phyloP scores from a whole-genome alignment of 2,329 filamentous ascomycete genomes.

The Corynespora cassiicola region DNA sequence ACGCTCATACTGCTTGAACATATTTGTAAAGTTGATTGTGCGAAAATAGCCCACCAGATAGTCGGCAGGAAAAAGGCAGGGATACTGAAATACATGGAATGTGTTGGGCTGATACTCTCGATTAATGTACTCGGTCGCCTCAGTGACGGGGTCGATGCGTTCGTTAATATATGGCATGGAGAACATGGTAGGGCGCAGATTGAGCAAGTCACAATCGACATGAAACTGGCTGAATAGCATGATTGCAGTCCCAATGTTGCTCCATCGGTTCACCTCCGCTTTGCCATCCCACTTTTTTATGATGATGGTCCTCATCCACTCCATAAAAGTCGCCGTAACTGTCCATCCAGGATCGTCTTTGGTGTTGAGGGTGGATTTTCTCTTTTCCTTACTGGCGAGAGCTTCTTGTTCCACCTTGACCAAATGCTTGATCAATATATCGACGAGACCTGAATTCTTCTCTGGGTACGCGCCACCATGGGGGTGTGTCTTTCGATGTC shows the following conservation, averaged over 20 bases:
- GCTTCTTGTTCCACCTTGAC: conserved; percentile 27
- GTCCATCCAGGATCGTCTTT: conserved; percentile 43
- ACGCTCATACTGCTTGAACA: conserved; percentile 78
- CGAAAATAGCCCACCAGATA: conserved; percentile 84
- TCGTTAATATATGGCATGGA: conserved; percentile 78
- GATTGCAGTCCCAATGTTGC: conserved; percentile 78
- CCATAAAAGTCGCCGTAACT: conserved; percentile 54
- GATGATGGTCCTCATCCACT: conserved; percentile 78
- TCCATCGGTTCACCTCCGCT: conserved; percentile 71
- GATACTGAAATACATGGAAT: conserved; percentile 78
- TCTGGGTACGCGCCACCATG: conserved; percentile 2
- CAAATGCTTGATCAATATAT: conserved; percentile 32
- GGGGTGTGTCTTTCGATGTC: conserved; percentile 1
- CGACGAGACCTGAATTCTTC: conserved; percentile 12
- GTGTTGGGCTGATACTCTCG: conserved; percentile 66
- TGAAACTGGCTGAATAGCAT: conserved; percentile 73
- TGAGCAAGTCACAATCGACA: conserved; percentile 32
- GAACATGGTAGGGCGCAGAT: conserved; percentile 70
- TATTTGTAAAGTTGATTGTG: conserved; percentile 83
- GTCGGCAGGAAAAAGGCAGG: conserved; percentile 77
- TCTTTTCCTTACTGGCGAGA: conserved; percentile 24
- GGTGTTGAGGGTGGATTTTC: conserved; percentile 16
- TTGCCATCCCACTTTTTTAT: conserved; percentile 82
- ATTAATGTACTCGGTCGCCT: conserved; percentile 73
- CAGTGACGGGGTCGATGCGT: conserved; percentile 74